Conservation (phyloP, 1,139 yeast genomes). For the Magnusiomyces suaveolens region DNA sequence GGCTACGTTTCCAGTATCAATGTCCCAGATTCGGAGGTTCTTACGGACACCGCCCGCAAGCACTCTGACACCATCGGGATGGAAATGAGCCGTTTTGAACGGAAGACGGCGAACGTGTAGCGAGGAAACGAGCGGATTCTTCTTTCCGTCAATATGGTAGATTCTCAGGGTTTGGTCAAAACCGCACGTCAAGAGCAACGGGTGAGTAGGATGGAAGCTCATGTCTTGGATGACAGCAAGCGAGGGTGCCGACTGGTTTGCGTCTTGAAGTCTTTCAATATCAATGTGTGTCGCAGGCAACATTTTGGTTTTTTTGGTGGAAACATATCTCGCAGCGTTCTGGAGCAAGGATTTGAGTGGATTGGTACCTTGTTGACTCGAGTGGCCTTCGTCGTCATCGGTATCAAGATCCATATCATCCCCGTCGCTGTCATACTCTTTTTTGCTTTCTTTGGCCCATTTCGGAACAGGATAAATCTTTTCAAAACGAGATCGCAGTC, state of each 20-base stretch:
- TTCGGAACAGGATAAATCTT: constrained; percentile 79
- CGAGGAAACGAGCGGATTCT: constrained; percentile 72
- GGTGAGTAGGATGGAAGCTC: constrained; percentile 77
- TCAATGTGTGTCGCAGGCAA: constrained; percentile 65
- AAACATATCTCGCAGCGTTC: constrained; percentile 48
- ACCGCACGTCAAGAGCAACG: constrained; percentile 81
- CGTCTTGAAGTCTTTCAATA: constrained; percentile 75
- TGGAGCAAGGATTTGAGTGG: constrained; percentile 50
- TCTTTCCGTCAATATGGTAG: constrained; percentile 86
- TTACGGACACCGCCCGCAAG: constrained; percentile 88
- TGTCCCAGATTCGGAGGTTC: constrained; percentile 87
- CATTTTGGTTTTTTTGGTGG: constrained; percentile 39
- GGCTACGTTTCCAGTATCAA: constrained; percentile 63
- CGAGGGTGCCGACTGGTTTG: constrained; percentile 59
- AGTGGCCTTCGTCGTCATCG: constrained; percentile 34
- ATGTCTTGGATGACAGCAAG: constrained; percentile 74
- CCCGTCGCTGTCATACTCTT: constrained; percentile 22
- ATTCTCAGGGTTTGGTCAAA: constrained; percentile 81
- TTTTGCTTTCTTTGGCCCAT: constrained; percentile 49
- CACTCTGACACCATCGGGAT: constrained; percentile 45
- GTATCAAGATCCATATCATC: constrained; percentile 29
- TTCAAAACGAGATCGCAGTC: constrained; percentile 78
- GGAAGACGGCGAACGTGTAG: constrained; percentile 73
- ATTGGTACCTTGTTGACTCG: constrained; percentile 22
- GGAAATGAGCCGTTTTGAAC: constrained; percentile 63